Base-by-base conservation (phyloP, 345 rosid genomes). In the Aquilaria malaccensis region DNA sequence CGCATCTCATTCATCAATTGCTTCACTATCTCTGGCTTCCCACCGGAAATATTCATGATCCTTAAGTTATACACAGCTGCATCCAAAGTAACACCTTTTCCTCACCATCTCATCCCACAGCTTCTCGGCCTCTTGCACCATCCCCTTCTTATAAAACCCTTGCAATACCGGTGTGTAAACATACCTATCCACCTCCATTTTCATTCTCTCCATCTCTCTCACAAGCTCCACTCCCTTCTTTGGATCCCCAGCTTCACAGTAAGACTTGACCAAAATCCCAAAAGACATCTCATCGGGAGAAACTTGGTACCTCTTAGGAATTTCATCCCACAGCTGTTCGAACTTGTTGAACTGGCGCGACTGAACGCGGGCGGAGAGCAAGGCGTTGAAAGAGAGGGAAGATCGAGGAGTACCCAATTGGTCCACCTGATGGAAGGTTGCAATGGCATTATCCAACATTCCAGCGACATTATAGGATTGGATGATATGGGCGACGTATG, bases 401-500 rank as follows among this genome's bases (percentile, higher is more conserved):
- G 84, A 64, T 55, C 89, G 77, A 11, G 86, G 80, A 9, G 89
- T 79, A 15, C 79, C 79, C 30, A 75, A 50, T 12, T 76, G 67
- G 49, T 78, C 86, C 86, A 81, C 81, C 68, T 84, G 74, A 30
- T 79, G 68, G 30, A 73, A 84, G 10, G 85, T 53, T 33, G 52
- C 62, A 62, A 77, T 52, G 33, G 89, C 89, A 58, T 81, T 80
- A 53, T 71, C 74, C 58, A 79, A 67, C 89, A 83, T 81, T 10
- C 84, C 80, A 1, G 82, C 86, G 59, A 53, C 50, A 2, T 88
- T 86, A 45, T 85, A 85, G 54, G 88, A 87, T 52, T 88, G 80
- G 68, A 87, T 85, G 12, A 87, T 74, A 2, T 75, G 70, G 46
- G 76, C 73, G 63, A 83, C 76, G 69, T 63, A 85, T 30, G 87